Conservation (phyloP, 1,139 yeast genomes). For the Pichia norvegensis region DNA sequence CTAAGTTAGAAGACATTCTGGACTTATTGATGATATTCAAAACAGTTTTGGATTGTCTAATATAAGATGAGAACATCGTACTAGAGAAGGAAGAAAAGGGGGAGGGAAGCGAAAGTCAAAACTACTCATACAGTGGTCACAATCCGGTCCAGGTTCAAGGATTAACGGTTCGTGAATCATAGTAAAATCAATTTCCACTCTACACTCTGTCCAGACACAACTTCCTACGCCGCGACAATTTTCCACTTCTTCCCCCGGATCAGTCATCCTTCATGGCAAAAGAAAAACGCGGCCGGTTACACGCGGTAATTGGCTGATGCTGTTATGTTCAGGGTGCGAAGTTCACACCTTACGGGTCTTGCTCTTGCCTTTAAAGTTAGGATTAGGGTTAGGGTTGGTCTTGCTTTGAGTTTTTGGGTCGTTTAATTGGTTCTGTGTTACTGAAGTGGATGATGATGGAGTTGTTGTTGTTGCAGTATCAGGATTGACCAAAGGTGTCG, state of each 20-base stretch:
- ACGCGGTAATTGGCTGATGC: not conserved
- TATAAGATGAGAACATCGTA: constrained; percentile 9
- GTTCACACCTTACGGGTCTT: not conserved
- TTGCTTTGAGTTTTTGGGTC: no score
- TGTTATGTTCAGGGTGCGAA: no score
- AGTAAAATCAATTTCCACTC: no score
- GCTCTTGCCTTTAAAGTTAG: no score
- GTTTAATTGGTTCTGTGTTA: no score
- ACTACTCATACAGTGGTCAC: not conserved
- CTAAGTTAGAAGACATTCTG: constrained; percentile 31
- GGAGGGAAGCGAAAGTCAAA: not conserved
- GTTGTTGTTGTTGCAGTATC: not conserved
- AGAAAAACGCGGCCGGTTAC: not conserved
- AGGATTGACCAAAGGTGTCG: not conserved
- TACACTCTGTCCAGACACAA: no score
- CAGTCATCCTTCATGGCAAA: not conserved
- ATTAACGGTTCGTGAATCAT: no score
- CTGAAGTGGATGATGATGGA: no score
- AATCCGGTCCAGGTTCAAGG: no score
- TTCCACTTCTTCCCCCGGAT: not conserved
- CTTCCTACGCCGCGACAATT: no score
- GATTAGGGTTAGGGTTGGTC: no score
- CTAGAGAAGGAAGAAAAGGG: not conserved
- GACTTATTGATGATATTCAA: not conserved
- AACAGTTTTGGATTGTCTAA: constrained; percentile 3